A percentile compares a stretch with the other conserved stretches of the same genome.
Conservation (phyloP, 169 alveolate genomes). For the Neospora caninum region DNA sequence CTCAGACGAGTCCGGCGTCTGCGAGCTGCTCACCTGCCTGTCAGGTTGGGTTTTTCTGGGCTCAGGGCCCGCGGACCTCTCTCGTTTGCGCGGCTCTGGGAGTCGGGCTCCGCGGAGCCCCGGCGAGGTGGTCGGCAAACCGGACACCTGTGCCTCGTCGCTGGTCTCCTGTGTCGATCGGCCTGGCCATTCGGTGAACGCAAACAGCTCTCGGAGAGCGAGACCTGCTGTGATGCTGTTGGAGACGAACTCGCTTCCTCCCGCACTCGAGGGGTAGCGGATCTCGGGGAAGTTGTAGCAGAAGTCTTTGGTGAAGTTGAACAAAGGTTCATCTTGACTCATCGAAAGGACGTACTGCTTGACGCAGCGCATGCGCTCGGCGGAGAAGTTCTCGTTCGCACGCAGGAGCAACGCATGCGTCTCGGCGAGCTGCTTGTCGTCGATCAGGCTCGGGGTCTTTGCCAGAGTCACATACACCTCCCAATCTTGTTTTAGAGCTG, state of each 20-base stretch:
- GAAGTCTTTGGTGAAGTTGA: not conserved
- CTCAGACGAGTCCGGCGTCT: too few relatives aligned
- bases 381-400: not conserved
- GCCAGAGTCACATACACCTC: not conserved
- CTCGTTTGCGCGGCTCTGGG: too few relatives aligned
- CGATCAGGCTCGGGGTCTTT: not conserved
- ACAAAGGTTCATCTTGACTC: not conserved
- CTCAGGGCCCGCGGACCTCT: too few relatives aligned
- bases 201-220: not conserved
- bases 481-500: not conserved
- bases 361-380: slow-evolving; percentile 1
- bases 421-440: slow-evolving; percentile 27
- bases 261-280: slow-evolving; percentile 28
- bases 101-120: too few relatives aligned
- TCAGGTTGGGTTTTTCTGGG: too few relatives aligned
- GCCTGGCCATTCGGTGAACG: not conserved
- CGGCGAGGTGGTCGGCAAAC: too few relatives aligned
- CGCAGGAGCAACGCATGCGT: not conserved
- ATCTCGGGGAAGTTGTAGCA: slow-evolving; percentile 36
- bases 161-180: not conserved
- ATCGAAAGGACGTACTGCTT: not conserved
- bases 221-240: not conserved
- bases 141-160: too few relatives aligned
- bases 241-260: not conserved
- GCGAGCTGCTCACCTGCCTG: too few relatives aligned